Evolutionary conservation across 169 alveolate species (phyloP), one percentile per base, ranked within the genome.

Genomic region (Cryptosporidium baileyi): DNA sequence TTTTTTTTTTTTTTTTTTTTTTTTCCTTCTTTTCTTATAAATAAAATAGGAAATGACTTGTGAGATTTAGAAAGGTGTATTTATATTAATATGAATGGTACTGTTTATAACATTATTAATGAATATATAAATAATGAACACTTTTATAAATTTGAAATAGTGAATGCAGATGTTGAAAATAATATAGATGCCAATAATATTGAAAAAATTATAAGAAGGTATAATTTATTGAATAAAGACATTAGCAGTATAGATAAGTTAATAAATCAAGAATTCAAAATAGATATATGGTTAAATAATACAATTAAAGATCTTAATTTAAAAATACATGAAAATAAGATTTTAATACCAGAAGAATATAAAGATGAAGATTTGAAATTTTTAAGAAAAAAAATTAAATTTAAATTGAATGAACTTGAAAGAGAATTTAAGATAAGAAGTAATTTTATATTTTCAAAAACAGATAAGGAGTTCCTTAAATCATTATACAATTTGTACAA

Each of bases 391-490:
- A 82, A 79, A 45, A 96, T 95, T 0, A 93, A 93, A 60, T 91
- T 92, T 45, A 95, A 95, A 89, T 80, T 95, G 24, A 95, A 92
- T 62, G 60, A 60, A 63, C 94, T 93, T 82, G 98, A 95, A 89
- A 79, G 89, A 47, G 92, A 80, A 24, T 95, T 93, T 82, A 80
- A 80, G 34, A 57, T 60, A 2, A 80, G 80, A 1, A 92, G 93
- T 80, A 80, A 85, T 45, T 57, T 92, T 13, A 51, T 81, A 5
- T 97, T 97, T 6, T 61, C 82, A 5, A 88, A 95, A 60, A 60
- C 89, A 19, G 96, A 95, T 61, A 95, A 95, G 89, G 98, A 95
- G 81, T 95, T 96, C 11, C 93, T 95, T 95, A 91, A 96, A 82
- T 95, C 96, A 1, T 82, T 95, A 26, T 95, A 94, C 80, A 88